Base-by-base conservation (phyloP, 805 yeast genomes). In the Candida rishiriensis region DNA sequence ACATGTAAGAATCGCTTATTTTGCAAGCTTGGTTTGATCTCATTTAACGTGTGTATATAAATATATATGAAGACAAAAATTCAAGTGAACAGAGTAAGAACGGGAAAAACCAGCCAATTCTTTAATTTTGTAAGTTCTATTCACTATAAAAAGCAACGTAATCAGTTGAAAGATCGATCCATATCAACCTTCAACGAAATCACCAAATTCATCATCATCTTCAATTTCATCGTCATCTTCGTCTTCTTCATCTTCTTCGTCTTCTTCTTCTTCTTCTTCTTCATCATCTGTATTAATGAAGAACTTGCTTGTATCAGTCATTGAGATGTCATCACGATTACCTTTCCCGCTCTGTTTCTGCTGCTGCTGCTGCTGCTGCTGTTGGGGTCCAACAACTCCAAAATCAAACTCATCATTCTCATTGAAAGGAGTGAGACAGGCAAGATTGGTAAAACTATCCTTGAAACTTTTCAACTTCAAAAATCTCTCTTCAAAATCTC, bases 401-500 rank as follows among this genome's bases (percentile, higher is more conserved):
- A 21, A 21, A 10, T 44, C 42, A 13, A 15, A 17, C 6, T 26
- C 16, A 1, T 29, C 31, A 11, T 43, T 44, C 14, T 42, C 30
- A 13, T 40, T 39, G 17, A 21, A 21, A 4, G 26, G 26, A 21
- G 26, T 21, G 7, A 21, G 26, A 21, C 26, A 21, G 7, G 26
- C 26, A 21, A 21, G 26, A 21, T 21, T 21, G 26, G 26, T 21
- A 21, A 45, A 48, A 31, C 36, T 50, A 12, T 43, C 42, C 31
- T 43, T 41, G 31, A 51, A 52, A 14, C 30, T 38, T 26, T 39
- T 42, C 29, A 55, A 26, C 32, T 51, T 54, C n/a, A 44, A 39
- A 15, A 49, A 45, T 14, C 56, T 35, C 21, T 55, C 55, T 31
- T 52, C 49, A 36, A 50, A 48, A 29, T 53, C 54, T 31, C 38